phyloP scores from a whole-genome alignment of 331 rosid species.

The Stylosanthes scabra region DNA sequence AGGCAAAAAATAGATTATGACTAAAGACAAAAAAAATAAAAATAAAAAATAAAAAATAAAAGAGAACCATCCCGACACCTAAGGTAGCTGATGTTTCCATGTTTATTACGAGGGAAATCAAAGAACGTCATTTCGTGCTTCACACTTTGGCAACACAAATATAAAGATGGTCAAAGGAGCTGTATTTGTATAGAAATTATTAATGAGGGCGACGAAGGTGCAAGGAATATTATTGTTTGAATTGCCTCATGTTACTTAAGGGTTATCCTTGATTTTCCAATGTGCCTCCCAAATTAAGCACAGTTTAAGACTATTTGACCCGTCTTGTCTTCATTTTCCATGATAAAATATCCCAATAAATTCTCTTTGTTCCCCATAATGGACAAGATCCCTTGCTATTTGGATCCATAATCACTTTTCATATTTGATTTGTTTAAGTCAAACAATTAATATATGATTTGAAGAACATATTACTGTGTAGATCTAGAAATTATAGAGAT shows the following conservation, averaged over 20 bases:
- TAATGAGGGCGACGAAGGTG: slow-evolving; percentile 30
- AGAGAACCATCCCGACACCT: background rate
- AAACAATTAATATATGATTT: slow-evolving; percentile 8
- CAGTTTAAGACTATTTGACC: slow-evolving; percentile 36
- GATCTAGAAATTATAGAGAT: no score
- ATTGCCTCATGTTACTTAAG: slow-evolving; percentile 27
- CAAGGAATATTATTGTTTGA: slow-evolving; percentile 29
- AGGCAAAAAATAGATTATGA: background rate
- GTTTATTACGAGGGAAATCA: slow-evolving; percentile 3
- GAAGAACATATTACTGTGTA: no score
- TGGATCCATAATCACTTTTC: slow-evolving; percentile 24
- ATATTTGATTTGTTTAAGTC: slow-evolving; percentile 20
- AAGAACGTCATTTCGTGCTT: background rate
- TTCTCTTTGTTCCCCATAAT: slow-evolving; percentile 33
- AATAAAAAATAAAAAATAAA: background rate
- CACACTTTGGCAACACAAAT: background rate
- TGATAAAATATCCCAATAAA: slow-evolving; percentile 2
- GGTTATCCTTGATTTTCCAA: slow-evolving; percentile 28
- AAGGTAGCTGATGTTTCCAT: background rate
- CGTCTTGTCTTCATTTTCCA: slow-evolving; percentile 28
- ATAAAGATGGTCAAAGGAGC: background rate
- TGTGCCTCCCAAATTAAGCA: slow-evolving; percentile 39
- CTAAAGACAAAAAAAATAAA: background rate
- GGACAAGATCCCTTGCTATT: background rate
- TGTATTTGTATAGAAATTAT: slow-evolving; percentile 26